Percentiles rank a stretch among this genome's conserved stretches.
phyloP scores from a whole-genome alignment of 2,329 filamentous ascomycete genomes.

The Fusarium succisae region DNA sequence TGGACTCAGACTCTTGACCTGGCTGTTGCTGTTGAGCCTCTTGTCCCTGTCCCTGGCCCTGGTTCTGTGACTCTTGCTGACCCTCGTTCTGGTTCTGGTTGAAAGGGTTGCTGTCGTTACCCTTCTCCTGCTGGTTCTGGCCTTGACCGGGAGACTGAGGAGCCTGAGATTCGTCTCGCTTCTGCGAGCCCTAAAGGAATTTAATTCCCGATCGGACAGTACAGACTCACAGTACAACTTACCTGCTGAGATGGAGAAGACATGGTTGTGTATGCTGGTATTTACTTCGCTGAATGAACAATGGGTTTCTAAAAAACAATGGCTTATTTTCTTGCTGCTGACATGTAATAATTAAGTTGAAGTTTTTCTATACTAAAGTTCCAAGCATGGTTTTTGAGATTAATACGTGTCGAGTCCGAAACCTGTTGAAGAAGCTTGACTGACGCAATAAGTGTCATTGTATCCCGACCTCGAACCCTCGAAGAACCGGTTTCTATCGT shows the following conservation, averaged over 20 bases:
- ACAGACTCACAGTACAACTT: not conserved
- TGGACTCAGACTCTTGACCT: constrained; percentile 19
- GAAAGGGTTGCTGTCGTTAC: constrained; percentile 14
- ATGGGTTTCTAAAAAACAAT: constrained; percentile 3
- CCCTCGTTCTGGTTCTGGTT: constrained; percentile 3
- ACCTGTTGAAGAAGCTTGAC: constrained; percentile 29
- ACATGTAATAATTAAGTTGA: not conserved
- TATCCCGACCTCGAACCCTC: not conserved
- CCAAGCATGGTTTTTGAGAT: constrained; percentile 35
- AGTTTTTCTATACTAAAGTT: constrained; percentile 8
- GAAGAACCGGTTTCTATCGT: constrained; percentile 38
- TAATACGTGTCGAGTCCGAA: constrained; percentile 22
- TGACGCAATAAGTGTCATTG: constrained; percentile 45
- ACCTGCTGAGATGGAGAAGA: constrained; percentile 35
- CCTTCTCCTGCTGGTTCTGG: constrained; percentile 13
- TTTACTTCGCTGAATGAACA: not conserved
- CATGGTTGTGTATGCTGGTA: constrained; percentile 22
- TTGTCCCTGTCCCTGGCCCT: constrained; percentile 2
- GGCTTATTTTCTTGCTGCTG: constrained; percentile 9
- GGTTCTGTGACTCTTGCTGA: constrained; percentile 1
- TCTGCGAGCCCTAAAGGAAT: constrained; percentile 24
- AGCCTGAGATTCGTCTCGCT: constrained; percentile 21
- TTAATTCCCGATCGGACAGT: not conserved
- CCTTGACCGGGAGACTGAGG: constrained; percentile 16
- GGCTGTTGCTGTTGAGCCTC: constrained; percentile 14